Evolutionary conservation across 768 basidiomycete species (phyloP).

Genomic region (Mycena latifolia): DNA sequence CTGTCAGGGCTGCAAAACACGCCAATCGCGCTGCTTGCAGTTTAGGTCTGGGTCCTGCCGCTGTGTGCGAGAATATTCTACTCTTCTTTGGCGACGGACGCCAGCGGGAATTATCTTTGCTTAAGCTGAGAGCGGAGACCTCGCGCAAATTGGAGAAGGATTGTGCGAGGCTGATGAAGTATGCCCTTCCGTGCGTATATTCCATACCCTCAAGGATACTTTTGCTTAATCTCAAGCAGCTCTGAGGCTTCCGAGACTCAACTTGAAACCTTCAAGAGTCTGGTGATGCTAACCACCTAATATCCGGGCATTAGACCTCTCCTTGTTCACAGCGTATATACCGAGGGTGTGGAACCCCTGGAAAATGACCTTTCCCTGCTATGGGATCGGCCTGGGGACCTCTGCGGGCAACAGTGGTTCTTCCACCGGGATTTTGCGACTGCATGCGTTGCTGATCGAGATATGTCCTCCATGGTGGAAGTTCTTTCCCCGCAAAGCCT

Average conservation of each 20-base stretch:
- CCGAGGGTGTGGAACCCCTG: too few species aligned
- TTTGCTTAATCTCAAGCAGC: not conserved
- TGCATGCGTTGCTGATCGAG: conserved; percentile 15
- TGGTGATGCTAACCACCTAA: conserved; percentile 7
- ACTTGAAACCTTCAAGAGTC: conserved; percentile 9
- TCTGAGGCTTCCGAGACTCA: conserved; percentile 7
- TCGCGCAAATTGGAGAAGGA: conserved; percentile 9
- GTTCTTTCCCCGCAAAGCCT: not conserved
- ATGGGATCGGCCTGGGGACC: conserved; percentile 2
- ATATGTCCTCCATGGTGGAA: conserved; percentile 9
- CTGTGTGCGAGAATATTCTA: not conserved
- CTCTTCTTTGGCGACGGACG: not conserved
- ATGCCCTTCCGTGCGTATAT: conserved; percentile 16
- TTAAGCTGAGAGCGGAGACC: not conserved
- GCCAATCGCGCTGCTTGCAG: conserved; percentile 10
- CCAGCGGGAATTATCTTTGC: not conserved
- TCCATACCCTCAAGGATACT: not conserved
- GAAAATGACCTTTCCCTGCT: too few species aligned
- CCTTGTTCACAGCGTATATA: not conserved
- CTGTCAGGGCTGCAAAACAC: not conserved
- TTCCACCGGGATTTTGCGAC: conserved; percentile 14
- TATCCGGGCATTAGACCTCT: conserved; percentile 15
- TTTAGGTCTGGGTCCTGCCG: conserved; percentile 15
- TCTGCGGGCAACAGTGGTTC: not conserved
- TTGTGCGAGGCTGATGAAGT: conserved; percentile 11